Conservation (phyloP, 768 basidiomycete genomes). For the Trametes cubensis region DNA sequence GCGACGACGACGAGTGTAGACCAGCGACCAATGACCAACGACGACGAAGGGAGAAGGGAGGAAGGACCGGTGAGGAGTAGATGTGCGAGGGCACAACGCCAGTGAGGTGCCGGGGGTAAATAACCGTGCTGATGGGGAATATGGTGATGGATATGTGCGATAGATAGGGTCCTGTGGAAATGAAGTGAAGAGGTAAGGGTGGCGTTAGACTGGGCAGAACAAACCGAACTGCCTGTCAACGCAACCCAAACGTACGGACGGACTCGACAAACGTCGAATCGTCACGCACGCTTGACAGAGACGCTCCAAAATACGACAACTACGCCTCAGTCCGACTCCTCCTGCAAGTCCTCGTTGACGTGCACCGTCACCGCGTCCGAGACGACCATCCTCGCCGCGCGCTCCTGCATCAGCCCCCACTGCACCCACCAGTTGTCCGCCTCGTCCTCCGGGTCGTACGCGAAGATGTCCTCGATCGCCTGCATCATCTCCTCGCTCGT, state of each 20-base stretch:
- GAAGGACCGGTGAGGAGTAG: background rate
- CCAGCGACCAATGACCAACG: background rate
- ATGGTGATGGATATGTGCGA: too few species aligned
- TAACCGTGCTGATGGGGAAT: too few species aligned
- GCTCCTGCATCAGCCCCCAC: constrained; percentile 35
- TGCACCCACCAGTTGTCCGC: constrained; percentile 35
- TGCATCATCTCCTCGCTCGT: constrained; percentile 15
- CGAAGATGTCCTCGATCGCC: constrained; percentile 27
- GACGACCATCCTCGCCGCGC: constrained; percentile 21
- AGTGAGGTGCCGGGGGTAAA: too few species aligned
- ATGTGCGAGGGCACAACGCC: too few species aligned
- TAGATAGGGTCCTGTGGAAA: too few species aligned
- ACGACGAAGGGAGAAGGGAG: background rate
- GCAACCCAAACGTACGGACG: too few species aligned
- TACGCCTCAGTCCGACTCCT: background rate
- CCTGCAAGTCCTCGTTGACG: constrained; percentile 6
- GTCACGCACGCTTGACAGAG: too few species aligned
- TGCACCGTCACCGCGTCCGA: constrained; percentile 13
- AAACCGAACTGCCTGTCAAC: too few species aligned
- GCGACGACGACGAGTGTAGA: constrained; percentile 3
- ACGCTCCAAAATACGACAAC: too few species aligned
- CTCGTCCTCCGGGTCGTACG: constrained; percentile 35
- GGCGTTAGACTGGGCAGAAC: too few species aligned
- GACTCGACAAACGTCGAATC: too few species aligned
- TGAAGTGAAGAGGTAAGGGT: too few species aligned